Evolutionary conservation across 2,329 filamentous ascomycete species (phyloP).

Genomic region (Apiospora saccharicola): DNA sequence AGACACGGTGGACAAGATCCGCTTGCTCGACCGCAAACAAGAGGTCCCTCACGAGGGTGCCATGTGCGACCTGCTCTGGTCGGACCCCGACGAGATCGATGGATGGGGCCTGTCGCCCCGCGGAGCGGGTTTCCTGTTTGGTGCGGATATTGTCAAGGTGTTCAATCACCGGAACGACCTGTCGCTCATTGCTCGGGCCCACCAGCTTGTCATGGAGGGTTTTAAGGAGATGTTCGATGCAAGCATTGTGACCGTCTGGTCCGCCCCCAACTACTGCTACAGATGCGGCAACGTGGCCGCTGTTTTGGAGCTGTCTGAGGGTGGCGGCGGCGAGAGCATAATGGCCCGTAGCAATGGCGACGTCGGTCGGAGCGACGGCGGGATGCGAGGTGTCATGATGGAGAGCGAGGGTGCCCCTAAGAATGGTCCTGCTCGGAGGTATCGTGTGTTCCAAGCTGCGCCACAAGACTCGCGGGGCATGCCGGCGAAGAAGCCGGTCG

Average conservation of each 20-base stretch:
- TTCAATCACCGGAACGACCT: constrained; percentile 97
- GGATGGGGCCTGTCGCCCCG: constrained; percentile 95
- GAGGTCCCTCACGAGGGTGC: constrained; percentile 98
- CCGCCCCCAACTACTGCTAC: constrained; percentile 96
- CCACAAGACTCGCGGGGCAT: constrained; percentile 96
- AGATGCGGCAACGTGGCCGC: constrained; percentile 95
- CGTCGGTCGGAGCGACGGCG: constrained; percentile 59
- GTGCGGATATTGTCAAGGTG: constrained; percentile 91
- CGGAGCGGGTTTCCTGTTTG: constrained; percentile 94
- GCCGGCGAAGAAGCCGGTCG: constrained; percentile 98
- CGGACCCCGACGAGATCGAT: constrained; percentile 96
- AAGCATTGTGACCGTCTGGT: constrained; percentile 98
- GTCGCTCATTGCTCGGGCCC: constrained; percentile 88
- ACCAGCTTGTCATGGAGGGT: constrained; percentile 98
- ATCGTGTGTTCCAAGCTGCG: constrained; percentile 94
- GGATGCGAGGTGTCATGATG: constrained; percentile 54
- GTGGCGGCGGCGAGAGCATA: constrained; percentile 77
- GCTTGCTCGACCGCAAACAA: constrained; percentile 93
- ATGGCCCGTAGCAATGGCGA: constrained; percentile 77
- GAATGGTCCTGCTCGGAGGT: constrained; percentile 83
- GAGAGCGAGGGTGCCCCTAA: constrained; percentile 53
- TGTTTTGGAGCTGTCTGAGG: constrained; percentile 90
- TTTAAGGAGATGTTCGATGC: constrained; percentile 99
- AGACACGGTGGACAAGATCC: constrained; percentile 94
- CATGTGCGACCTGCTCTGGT: constrained; percentile 99